Percentiles rank a stretch among this genome's conserved stretches.
Conservation (phyloP, 768 basidiomycete genomes). For the Pisolithus microcarpus region DNA sequence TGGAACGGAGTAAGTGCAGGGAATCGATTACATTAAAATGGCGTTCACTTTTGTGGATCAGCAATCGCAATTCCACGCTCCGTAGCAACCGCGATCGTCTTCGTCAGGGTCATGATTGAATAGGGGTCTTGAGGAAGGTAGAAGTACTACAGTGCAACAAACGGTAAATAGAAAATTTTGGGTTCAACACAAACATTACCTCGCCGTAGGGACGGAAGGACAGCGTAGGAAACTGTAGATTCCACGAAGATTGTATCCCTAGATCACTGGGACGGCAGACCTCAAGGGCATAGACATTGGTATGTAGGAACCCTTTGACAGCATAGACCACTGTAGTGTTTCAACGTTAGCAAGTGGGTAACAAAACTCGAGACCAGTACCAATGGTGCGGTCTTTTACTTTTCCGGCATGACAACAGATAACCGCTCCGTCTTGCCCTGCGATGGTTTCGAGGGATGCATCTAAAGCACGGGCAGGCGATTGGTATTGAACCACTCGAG, state of each 20-base stretch:
- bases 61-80: conserved; percentile 58
- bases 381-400: conserved; percentile 45
- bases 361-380: conserved; percentile 32
- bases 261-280: conserved; percentile 36
- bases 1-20: neutral
- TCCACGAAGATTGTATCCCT: conserved; percentile 31
- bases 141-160: conserved; percentile 38
- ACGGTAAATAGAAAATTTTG: neutral
- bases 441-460: conserved; percentile 55
- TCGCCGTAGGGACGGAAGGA: conserved; percentile 62
- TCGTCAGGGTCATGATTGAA: conserved; percentile 51
- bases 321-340: conserved; percentile 56
- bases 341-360: conserved; percentile 2
- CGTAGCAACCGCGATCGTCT: conserved; percentile 60
- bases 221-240: conserved; percentile 14
- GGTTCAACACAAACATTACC: conserved; percentile 34
- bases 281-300: conserved; percentile 57
- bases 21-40: neutral
- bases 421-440: conserved; percentile 46
- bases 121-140: conserved; percentile 68
- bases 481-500: conserved; percentile 47
- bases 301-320: conserved; percentile 52
- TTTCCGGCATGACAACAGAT: conserved; percentile 54
- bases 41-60: conserved; percentile 61
- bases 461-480: conserved; percentile 40